Evolutionary conservation across 768 basidiomycete genomes (phyloP), one percentile per base, ranked within the genome.

Genomic region (Leccinum imitatum): DNA sequence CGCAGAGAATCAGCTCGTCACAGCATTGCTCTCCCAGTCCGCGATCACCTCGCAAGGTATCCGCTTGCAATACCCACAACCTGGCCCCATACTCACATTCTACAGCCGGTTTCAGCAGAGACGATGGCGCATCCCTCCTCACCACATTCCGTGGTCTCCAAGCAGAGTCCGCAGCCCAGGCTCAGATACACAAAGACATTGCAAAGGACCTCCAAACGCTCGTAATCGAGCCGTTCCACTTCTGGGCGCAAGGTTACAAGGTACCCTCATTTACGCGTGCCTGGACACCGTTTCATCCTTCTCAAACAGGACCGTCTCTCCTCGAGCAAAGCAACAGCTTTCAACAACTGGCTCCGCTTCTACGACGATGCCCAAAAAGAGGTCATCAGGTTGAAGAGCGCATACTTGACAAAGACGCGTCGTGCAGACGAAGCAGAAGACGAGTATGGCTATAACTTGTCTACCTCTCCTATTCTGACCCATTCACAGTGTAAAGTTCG

Each of bases 361-460:
- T 95, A 94, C 64, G 90, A 91, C 62, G 81, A 86, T 44, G 80
- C 84, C 0, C 83, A 87, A 25, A 79, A 73, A 21, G 87, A 90
- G 56, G 89, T 81, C 6, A 71, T 79, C 47, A 89, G 88, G 73
- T 75, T 94, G 63, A 93, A 91, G 75, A 82, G 87, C 54, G 79
- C 84, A 56, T 96, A 96, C 69, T 72, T 92, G 11, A 74, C 80
- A 33, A 96, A 94, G 73, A 87, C 84, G 0, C 84, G 91, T 56
- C 83, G 84, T 44, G 94, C 95, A 15, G 95, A 97, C 66, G 95
- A 97, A 69, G 88, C 89, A 8, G 93, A 93, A 71, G 95, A 97
- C 71, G 94, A 96, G 95, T 96, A 74, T 68, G 93, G 79, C 6
- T 1, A 14, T 13, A 30, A 41, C 53, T 54, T 48, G 31, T 55